Conservation (phyloP, 345 rosid genomes). For the Aquilaria malaccensis region DNA sequence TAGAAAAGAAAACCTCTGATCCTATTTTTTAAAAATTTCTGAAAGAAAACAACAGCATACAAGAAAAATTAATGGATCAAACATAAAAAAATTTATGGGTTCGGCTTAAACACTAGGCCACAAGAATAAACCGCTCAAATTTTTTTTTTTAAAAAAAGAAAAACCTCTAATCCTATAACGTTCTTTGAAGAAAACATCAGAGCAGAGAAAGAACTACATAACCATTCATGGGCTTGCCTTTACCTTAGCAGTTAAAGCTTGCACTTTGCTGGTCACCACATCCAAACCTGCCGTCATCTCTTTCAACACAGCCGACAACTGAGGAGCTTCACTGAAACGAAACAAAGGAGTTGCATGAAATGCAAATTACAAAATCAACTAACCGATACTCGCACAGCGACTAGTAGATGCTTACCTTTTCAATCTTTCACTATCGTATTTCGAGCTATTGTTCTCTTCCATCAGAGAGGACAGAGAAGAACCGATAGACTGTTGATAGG, state of each 20-base stretch:
- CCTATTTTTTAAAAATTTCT: no score
- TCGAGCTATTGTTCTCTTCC: slow-evolving; percentile 18
- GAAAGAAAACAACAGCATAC: no score
- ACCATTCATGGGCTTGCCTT: background rate
- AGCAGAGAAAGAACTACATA: no score
- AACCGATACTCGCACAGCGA: background rate
- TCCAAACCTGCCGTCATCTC: slow-evolving; percentile 85
- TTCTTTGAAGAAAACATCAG: no score
- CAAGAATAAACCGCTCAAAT: no score
- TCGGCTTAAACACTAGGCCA: no score
- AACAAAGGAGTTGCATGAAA: slow-evolving; percentile 2
- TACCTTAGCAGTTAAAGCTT: slow-evolving; percentile 74
- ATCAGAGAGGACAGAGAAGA: background rate
- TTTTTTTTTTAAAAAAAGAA: no score
- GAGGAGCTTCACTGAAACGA: slow-evolving; percentile 55
- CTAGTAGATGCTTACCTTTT: slow-evolving; percentile 25
- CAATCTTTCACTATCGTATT: slow-evolving; percentile 13
- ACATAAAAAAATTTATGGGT: no score
- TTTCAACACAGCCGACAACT: slow-evolving; percentile 47
- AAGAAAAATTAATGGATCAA: no score
- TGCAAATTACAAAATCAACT: background rate
- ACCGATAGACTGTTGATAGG: no score
- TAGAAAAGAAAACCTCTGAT: background rate
- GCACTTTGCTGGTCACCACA: slow-evolving; percentile 57
- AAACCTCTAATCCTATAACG: background rate